Base-by-base conservation (phyloP, 139 green algal genomes). In the Chara braunii region DNA sequence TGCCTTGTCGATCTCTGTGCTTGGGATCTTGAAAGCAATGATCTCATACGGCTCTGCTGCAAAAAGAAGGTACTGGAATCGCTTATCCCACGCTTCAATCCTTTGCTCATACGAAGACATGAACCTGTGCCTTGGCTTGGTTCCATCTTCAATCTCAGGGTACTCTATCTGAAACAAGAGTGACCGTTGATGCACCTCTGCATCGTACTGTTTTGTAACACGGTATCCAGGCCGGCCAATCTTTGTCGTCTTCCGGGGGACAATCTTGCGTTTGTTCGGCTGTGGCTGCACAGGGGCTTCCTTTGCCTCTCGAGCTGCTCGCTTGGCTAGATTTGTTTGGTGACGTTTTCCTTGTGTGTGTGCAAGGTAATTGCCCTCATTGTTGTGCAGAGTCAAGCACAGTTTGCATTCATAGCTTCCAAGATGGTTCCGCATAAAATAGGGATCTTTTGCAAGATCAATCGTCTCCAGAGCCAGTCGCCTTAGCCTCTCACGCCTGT, bases 351-450 rank as follows among this genome's bases (percentile, higher is more conserved):
- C 77, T 37, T 99, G 94, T 1, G 94, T 99, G 77, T 99, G 94
- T 3, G 94, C 94, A 22, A 99, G 76, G 64, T 99, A 99, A 82
- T 97, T 97, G 29, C 91, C 94, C 70, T 99, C 94, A 56, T 96
- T 98, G 48, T 82, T 94, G 80, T 99, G 94, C n/a, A 99, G 75
- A 22, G 94, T 99, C 22, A 98, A 73, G 57, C 94, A 99, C 7
- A 99, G 80, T 26, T 90, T 87, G 80, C 94, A 99, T 70, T 99
- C 94, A 62, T 96, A 96, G 54, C 81, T 74, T 24, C 92, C 92
- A 43, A 99, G 54, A 60, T 99, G 94, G 57, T 99, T 99, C 43
- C 88, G 83, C 87, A 99, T 95, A 61, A 95, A 99, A 67, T 99
- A 99, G 0, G 94, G 94, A 66, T 99, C 94, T 61, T 95, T 96